Conservation (phyloP, 345 rosid genomes). For the Eucalyptus victrix region DNA sequence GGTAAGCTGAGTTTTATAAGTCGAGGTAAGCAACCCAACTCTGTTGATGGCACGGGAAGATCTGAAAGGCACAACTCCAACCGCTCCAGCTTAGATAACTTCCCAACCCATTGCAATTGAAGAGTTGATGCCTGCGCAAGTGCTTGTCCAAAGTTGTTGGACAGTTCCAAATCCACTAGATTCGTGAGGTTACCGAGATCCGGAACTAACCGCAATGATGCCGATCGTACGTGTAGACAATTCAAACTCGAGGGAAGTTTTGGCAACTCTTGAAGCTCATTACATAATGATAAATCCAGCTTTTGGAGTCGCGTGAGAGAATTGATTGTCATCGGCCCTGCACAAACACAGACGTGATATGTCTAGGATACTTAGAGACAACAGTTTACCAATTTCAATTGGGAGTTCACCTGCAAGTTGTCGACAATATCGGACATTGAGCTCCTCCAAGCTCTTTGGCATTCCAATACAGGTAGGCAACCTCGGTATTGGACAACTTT, state of each 20-base stretch:
- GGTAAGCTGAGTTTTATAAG: neutral
- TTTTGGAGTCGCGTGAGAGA: neutral
- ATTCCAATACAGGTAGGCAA: accelerated
- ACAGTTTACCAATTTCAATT: accelerated
- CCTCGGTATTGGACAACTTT: accelerated
- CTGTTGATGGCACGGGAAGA: accelerated
- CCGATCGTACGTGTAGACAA: accelerated
- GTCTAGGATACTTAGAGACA: neutral
- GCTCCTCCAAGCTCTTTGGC: neutral
- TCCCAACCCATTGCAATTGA: neutral
- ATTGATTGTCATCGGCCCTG: accelerated
- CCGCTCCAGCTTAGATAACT: accelerated
- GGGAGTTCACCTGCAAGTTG: neutral
- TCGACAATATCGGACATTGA: accelerated
- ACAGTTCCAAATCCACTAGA: accelerated
- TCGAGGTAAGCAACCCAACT: neutral
- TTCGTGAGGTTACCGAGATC: neutral
- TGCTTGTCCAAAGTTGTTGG: neutral
- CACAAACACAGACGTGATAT: accelerated
- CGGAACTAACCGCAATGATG: neutral
- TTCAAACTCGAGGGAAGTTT: neutral
- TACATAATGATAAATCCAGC: accelerated
- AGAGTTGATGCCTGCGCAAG: neutral
- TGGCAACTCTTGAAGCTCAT: neutral
- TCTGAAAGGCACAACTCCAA: neutral